Evolutionary conservation across 768 basidiomycete species (phyloP), one percentile per base, ranked within the genome.

Genomic region (Lactarius hatsudake): DNA sequence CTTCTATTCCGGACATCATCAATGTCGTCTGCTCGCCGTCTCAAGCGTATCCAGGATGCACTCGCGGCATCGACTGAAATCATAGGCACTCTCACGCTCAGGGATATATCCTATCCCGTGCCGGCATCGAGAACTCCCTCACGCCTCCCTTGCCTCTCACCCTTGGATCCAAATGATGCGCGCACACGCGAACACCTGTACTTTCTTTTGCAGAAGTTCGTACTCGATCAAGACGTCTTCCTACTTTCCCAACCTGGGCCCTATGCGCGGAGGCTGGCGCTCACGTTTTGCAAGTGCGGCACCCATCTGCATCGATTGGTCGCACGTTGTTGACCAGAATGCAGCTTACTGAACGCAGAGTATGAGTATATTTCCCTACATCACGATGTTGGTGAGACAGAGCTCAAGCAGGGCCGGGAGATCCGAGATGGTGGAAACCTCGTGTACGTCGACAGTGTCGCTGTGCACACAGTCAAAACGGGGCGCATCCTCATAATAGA

Each of bases 331-430:
- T 66, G 69, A 48, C 23, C 30, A 18, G 51, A 23, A 38, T 9
- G 32, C 38, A 86, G 85, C 68, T 51, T 87, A 53, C 84, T 88
- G 57, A 89, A 89, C 72, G 75, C 84, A 20, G 87, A 88, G 74
- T 89, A 88, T 69, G 87, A 88, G 72, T 85, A 87, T 68, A 84
- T 89, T 65, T 83, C 86, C 3, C 74, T 89, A 6, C 87, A 89
- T 74, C 75, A 87, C 62, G 87, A 89, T 72, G 84, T 88, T 8
- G 87, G 87, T n/a, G 87, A 88, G 72, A 88, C 87, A 5, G 87
- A 89, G 70, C 76, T 89, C 62, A 89, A 88, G 74, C 87, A 89
- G 77, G 87, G 87, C 65, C 75, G 87, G 62, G 87, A 88, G 72
- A 88, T 89, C 48, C 77, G 84, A 43, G 75, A 76, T 7, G 87